phyloP scores from a whole-genome alignment of 1,284 basidiomycete genomes.

The Ceratobasidium sp. region DNA sequence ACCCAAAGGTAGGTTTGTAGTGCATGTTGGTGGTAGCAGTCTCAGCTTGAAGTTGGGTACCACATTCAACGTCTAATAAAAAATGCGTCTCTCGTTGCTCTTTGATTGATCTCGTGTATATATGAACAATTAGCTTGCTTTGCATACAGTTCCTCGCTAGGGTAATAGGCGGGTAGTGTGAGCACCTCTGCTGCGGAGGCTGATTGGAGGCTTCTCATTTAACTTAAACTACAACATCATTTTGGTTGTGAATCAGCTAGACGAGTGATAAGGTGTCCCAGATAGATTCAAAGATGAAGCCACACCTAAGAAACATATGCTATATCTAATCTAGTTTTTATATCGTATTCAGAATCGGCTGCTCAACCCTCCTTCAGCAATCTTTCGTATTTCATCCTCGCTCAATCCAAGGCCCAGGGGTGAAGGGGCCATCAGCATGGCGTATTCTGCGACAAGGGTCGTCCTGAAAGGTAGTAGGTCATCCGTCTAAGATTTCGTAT shows the following conservation, averaged over 20 bases:
- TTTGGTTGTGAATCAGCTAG: too few relatives aligned
- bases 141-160: neutral
- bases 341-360: constrained; percentile 61
- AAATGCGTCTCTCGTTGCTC: neutral
- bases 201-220: too few relatives aligned
- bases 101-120: neutral
- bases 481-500: constrained; percentile 72
- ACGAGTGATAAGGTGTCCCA: too few relatives aligned
- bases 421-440: constrained; percentile 75
- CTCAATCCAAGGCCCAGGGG: constrained; percentile 78
- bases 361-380: constrained; percentile 75
- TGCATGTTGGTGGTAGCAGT: constrained; percentile 49
- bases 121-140: neutral
- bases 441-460: constrained; percentile 80
- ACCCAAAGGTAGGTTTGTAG: constrained; percentile 39
- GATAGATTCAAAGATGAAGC: too few relatives aligned
- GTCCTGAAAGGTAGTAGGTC: constrained; percentile 83
- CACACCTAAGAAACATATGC: too few relatives aligned
- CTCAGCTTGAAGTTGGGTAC: constrained; percentile 11
- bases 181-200: too few relatives aligned
- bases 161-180: too few relatives aligned
- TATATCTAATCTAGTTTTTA: neutral
- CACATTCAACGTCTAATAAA: constrained; percentile 15
- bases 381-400: constrained; percentile 67
- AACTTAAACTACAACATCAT: too few relatives aligned